These are phyloP conservation scores for Phoma herbarum DNA, from an alignment of 2,329 filamentous ascomycete genomes.

Conservation along the genomic window DNA sequence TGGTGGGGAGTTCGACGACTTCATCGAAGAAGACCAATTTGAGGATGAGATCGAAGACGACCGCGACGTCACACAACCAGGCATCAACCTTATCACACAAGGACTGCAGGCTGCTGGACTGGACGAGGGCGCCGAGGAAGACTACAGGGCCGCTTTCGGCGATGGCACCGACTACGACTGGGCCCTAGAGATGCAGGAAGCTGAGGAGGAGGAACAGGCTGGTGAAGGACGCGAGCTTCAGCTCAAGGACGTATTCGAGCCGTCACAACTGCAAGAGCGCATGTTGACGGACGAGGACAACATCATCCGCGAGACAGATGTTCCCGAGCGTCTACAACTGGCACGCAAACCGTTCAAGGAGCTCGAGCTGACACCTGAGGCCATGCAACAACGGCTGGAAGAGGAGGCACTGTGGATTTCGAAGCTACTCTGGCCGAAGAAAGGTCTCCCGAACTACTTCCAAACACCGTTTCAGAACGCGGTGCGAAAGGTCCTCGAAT, in stretches of 20 bases:
- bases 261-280: constrained; percentile 91
- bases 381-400: constrained; percentile 68
- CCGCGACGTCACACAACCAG: constrained; percentile 83
- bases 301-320: constrained; percentile 83
- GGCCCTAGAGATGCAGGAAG: constrained; percentile 87
- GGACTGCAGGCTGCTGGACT: constrained; percentile 83
- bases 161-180: constrained; percentile 96
- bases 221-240: constrained; percentile 85
- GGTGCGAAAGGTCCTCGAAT: constrained; percentile 90
- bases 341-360: constrained; percentile 89
- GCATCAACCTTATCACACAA: constrained; percentile 72
- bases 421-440: constrained; percentile 87
- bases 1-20: constrained; percentile 66
- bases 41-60: constrained; percentile 84
- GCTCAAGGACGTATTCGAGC: constrained; percentile 97
- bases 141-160: constrained; percentile 96
- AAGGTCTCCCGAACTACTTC: constrained; percentile 75
- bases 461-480: constrained; percentile 85
- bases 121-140: constrained; percentile 90
- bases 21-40: constrained; percentile 93
- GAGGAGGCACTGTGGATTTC: constrained; percentile 95
- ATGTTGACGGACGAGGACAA: constrained; percentile 97
- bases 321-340: constrained; percentile 93
- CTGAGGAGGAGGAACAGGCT: constrained; percentile 78
- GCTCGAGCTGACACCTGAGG: constrained; percentile 79